phyloP scores from a whole-genome alignment of 2,329 filamentous ascomycete species.

The Saccharata proteae region DNA sequence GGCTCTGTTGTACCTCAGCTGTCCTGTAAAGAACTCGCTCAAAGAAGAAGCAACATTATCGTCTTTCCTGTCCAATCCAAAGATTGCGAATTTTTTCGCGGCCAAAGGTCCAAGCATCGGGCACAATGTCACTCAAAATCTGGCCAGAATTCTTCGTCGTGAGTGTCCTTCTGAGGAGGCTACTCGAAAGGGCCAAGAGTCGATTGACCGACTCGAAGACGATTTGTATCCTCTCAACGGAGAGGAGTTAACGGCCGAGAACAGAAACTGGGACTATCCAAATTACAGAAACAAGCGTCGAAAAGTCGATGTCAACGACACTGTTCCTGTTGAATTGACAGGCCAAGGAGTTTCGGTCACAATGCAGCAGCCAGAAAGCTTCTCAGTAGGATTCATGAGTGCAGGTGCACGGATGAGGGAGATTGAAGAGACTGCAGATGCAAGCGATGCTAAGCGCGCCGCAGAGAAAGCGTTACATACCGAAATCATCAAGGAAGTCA shows the following conservation, averaged over 20 bases:
- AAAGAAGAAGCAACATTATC: constrained; percentile 54
- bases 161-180: constrained; percentile 40
- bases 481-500: constrained; percentile 17
- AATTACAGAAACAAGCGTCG: constrained; percentile 17
- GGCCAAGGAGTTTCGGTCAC: constrained; percentile 12
- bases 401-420: constrained; percentile 27
- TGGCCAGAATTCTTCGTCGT: constrained; percentile 60
- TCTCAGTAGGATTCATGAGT: constrained; percentile 27
- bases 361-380: constrained; percentile 19
- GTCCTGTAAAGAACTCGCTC: constrained; percentile 55
- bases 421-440: constrained; percentile 19
- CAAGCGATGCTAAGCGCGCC: constrained; percentile 4
- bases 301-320: constrained; percentile 9
- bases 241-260: constrained; percentile 22
- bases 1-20: constrained; percentile 73
- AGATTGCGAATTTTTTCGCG: constrained; percentile 41
- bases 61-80: constrained; percentile 51
- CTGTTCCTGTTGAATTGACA: constrained; percentile 2
- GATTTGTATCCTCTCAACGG: constrained; percentile 22
- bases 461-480: constrained; percentile 18
- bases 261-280: constrained; percentile 12
- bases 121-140: constrained; percentile 46
- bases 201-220: constrained; percentile 22
- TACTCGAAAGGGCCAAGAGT: constrained; percentile 15
- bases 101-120: constrained; percentile 60